Percentiles rank a stretch among this genome's conserved stretches.
Evolutionary conservation across 2,329 filamentous ascomycete genomes (phyloP).

Genomic region (Aspergillus felis): DNA sequence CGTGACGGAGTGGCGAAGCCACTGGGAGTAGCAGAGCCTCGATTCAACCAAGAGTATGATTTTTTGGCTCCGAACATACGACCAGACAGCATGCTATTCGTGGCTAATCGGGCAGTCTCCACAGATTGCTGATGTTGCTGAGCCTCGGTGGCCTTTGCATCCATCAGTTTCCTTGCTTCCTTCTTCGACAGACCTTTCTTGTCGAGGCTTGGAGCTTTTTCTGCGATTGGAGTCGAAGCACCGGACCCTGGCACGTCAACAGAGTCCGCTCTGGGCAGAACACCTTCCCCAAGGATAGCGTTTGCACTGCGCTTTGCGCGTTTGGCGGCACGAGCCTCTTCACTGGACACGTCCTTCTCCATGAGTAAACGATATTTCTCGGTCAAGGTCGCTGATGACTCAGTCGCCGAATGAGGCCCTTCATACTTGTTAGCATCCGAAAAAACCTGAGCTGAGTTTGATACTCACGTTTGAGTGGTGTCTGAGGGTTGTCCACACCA

Average conservation of each 20-base stretch:
- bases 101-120: slow-evolving; percentile 71
- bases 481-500: slow-evolving; percentile 34
- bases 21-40: slow-evolving; percentile 30
- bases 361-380: slow-evolving; percentile 59
- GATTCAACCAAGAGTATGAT: slow-evolving; percentile 47
- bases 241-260: slow-evolving; percentile 60
- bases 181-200: slow-evolving; percentile 79
- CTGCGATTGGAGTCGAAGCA: slow-evolving; percentile 45
- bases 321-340: slow-evolving; percentile 67
- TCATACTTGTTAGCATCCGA: slow-evolving; percentile 12
- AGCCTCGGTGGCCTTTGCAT: slow-evolving; percentile 69
- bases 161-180: slow-evolving; percentile 72
- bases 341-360: slow-evolving; percentile 63
- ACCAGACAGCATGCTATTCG: slow-evolving; percentile 57
- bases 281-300: slow-evolving; percentile 51
- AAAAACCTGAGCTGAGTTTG: not conserved
- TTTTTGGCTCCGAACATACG: slow-evolving; percentile 46
- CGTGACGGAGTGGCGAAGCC: slow-evolving; percentile 38
- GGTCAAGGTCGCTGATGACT: slow-evolving; percentile 42
- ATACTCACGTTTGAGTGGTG: slow-evolving; percentile 39
- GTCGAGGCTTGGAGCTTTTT: slow-evolving; percentile 57
- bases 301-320: slow-evolving; percentile 59
- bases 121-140: slow-evolving; percentile 80
- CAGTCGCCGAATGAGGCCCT: slow-evolving; percentile 38
- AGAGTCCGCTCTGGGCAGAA: slow-evolving; percentile 51